A percentile compares a stretch with the other conserved stretches of the same genome.
Evolutionary conservation across 1,139 yeast species (phyloP).

Genomic region (Saccharomyces hybrid): DNA sequence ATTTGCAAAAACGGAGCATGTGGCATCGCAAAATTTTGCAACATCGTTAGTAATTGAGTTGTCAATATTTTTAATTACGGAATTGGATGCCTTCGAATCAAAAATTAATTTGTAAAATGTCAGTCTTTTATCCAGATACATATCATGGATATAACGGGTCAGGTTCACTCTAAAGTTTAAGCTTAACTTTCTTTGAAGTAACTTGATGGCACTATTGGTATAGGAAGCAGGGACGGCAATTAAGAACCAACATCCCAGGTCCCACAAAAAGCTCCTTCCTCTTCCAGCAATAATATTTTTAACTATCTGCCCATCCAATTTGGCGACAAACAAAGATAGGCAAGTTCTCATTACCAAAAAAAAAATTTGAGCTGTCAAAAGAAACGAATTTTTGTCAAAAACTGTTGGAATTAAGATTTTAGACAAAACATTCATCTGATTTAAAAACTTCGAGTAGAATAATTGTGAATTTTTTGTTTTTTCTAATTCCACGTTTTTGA

Average conservation of each 20-base stretch:
- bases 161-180: constrained; percentile 79
- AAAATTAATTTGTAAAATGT: constrained; percentile 71
- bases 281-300: constrained; percentile 85
- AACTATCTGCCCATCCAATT: constrained; percentile 86
- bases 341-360: constrained; percentile 79
- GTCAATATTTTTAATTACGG: constrained; percentile 44
- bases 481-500: constrained; percentile 34
- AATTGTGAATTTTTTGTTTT: constrained; percentile 31
- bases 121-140: constrained; percentile 73
- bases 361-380: constrained; percentile 64
- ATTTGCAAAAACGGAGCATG: constrained; percentile 77
- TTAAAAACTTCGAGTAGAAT: constrained; percentile 60
- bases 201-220: constrained; percentile 85
- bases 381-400: constrained; percentile 57
- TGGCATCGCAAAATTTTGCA: constrained; percentile 71
- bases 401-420: constrained; percentile 71
- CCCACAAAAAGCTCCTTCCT: constrained; percentile 67
- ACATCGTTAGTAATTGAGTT: constrained; percentile 84
- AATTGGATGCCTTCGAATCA: constrained; percentile 35
- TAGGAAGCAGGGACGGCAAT: constrained; percentile 92
- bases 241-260: constrained; percentile 76
- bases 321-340: constrained; percentile 78
- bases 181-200: constrained; percentile 67
- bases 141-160: constrained; percentile 81
- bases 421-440: constrained; percentile 73